A percentile compares a stretch with the other conserved stretches of the same genome.
phyloP scores from a whole-genome alignment of 441 rosid species.

The Aleurites moluccanus region DNA sequence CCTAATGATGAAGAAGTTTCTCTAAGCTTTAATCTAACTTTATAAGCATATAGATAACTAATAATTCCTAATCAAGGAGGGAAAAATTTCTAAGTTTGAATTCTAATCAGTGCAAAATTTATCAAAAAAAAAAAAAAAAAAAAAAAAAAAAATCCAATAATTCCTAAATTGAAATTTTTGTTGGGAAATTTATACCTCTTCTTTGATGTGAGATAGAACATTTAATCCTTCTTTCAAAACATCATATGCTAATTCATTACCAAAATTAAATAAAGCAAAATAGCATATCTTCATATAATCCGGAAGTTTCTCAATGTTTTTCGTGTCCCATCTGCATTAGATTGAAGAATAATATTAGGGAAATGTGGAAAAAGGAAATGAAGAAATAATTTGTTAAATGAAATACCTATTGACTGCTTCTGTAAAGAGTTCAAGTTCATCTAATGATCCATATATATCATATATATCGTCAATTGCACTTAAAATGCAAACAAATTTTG shows the following conservation, averaged over 20 bases:
- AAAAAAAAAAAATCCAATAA: too few species aligned
- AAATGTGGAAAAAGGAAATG: not conserved
- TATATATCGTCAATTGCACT: conserved; percentile 36
- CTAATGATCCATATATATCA: conserved; percentile 35
- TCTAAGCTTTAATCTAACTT: too few species aligned
- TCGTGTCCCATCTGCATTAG: conserved; percentile 29
- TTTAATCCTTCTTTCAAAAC: conserved; percentile 15
- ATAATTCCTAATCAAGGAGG: too few species aligned
- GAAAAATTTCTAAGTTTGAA: too few species aligned
- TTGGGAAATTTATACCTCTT: conserved; percentile 13
- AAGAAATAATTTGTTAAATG: not conserved
- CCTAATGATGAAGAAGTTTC: too few species aligned
- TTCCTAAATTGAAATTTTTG: too few species aligned
- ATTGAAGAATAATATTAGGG: not conserved
- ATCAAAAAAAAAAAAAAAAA: too few species aligned
- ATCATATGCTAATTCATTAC: conserved; percentile 25
- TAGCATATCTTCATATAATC: conserved; percentile 36
- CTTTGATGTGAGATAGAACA: conserved; percentile 18
- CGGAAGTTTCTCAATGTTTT: conserved; percentile 24
- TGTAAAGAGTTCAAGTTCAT: conserved; percentile 37
- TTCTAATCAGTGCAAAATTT: too few species aligned
- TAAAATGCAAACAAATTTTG: conserved; percentile 26
- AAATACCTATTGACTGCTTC: conserved; percentile 26
- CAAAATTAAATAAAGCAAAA: conserved; percentile 20
- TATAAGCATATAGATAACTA: too few species aligned